phyloP scores from a whole-genome alignment of 306 rosid genomes.

The Nissolia schottii region DNA sequence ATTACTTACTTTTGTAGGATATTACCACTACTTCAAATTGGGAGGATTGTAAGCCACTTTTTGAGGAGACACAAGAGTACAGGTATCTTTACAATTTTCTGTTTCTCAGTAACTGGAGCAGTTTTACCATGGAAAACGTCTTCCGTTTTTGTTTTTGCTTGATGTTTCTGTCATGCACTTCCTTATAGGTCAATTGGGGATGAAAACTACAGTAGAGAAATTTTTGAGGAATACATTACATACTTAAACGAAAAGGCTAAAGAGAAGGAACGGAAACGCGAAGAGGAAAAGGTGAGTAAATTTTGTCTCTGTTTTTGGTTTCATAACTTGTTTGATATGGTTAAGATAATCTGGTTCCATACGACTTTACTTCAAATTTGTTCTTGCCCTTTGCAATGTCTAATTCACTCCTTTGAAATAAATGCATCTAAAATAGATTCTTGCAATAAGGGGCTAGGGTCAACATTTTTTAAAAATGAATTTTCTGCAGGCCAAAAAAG shows the following conservation, averaged over 20 bases:
- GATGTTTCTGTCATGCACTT: constrained; percentile 14
- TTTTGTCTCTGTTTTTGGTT: constrained; percentile 5
- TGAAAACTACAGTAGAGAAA: constrained; percentile 57
- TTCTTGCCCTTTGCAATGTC: background rate
- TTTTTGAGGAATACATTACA: constrained; percentile 70
- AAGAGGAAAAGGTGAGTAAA: constrained; percentile 77
- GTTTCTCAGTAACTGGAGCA: background rate
- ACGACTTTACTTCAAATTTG: background rate
- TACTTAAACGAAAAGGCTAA: constrained; percentile 77
- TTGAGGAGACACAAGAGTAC: constrained; percentile 90
- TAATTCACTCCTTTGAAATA: background rate
- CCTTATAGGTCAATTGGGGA: constrained; percentile 65
- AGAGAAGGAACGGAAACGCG: constrained; percentile 97
- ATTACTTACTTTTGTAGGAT: constrained; percentile 54
- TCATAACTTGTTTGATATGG: constrained; percentile 7
- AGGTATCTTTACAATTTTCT: constrained; percentile 39
- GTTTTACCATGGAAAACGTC: background rate
- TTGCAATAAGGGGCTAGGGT: background rate
- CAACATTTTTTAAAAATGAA: constrained; percentile 3
- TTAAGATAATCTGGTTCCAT: background rate
- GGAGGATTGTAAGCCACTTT: constrained; percentile 83
- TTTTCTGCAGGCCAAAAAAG: constrained; percentile 72
- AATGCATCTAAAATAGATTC: background rate
- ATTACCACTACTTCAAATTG: constrained; percentile 65
- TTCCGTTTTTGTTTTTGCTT: background rate